These are phyloP conservation scores for Psilocybe subaeruginosa DNA, from an alignment of 768 basidiomycete species.

Conservation along the genomic window DNA sequence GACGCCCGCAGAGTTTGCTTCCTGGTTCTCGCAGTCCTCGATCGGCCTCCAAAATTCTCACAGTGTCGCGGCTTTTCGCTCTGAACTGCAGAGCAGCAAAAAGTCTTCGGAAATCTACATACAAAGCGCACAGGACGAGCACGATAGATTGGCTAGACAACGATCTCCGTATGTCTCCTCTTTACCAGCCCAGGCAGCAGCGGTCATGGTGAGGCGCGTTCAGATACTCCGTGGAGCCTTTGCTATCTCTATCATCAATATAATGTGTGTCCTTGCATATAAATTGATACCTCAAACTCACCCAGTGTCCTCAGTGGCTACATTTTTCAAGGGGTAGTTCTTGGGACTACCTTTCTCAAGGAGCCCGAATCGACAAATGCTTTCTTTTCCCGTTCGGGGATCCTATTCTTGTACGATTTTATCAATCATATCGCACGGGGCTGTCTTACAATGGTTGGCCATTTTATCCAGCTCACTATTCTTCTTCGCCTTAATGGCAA, in stretches of 20 bases:
- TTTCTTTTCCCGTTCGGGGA: constrained; percentile 69
- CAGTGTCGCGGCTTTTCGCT: constrained; percentile 48
- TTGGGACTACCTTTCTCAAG: constrained; percentile 69
- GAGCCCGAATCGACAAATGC: constrained; percentile 56
- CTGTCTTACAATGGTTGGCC: too few species aligned
- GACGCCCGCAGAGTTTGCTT: constrained; percentile 60
- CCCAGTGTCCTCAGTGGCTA: constrained; percentile 42
- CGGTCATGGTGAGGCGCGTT: constrained; percentile 21
- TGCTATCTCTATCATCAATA: constrained; percentile 33
- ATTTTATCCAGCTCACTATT: constrained; percentile 48
- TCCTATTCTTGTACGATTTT: constrained; percentile 65
- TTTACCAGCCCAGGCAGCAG: neutral
- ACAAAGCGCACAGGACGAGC: constrained; percentile 36
- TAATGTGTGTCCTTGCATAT: neutral
- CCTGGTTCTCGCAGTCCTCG: constrained; percentile 44
- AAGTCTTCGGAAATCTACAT: constrained; percentile 46
- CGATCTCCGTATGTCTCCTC: neutral
- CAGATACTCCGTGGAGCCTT: constrained; percentile 37
- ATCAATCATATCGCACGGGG: neutral
- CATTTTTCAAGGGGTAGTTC: constrained; percentile 49
- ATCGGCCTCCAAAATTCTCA: constrained; percentile 42
- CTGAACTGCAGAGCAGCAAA: constrained; percentile 45
- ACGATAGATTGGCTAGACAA: neutral
- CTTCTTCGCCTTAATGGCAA: constrained; percentile 57
- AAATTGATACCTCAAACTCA: neutral